Conservation (phyloP, 345 rosid genomes). For the Hibiscus syriacus region DNA sequence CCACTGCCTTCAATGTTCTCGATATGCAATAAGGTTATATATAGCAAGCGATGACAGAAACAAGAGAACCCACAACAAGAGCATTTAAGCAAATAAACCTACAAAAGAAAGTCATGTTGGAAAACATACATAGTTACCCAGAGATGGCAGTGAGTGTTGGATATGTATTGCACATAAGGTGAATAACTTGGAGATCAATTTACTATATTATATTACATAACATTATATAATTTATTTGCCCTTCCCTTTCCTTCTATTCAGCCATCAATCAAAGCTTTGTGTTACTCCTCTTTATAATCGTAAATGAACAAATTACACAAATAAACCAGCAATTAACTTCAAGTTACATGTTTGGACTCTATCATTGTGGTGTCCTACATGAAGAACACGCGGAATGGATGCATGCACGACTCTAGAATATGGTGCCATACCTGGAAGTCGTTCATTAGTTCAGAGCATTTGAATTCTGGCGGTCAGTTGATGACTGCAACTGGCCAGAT, state of each 20-base stretch:
- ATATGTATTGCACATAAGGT: too few species aligned
- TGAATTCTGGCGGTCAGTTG: slow-evolving; percentile 33
- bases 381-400: too few species aligned
- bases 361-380: background rate
- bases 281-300: too few species aligned
- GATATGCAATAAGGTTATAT: too few species aligned
- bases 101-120: background rate
- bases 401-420: background rate
- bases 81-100: background rate
- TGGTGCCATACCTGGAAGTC: slow-evolving; percentile 57
- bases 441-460: slow-evolving; percentile 48
- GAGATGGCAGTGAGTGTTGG: background rate
- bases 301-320: too few species aligned
- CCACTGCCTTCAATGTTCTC: too few species aligned
- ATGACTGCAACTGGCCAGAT: slow-evolving; percentile 38
- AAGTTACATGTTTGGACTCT: background rate
- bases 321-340: too few species aligned
- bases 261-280: too few species aligned
- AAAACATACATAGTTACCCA: background rate
- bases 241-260: too few species aligned
- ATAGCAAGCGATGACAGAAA: background rate
- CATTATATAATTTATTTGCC: too few species aligned
- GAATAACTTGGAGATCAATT: too few species aligned
- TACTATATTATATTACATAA: too few species aligned
- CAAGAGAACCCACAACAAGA: background rate